Base-by-base conservation (phyloP, 2,329 filamentous ascomycete genomes). In the Nannizziopsis arthrosporioides region DNA sequence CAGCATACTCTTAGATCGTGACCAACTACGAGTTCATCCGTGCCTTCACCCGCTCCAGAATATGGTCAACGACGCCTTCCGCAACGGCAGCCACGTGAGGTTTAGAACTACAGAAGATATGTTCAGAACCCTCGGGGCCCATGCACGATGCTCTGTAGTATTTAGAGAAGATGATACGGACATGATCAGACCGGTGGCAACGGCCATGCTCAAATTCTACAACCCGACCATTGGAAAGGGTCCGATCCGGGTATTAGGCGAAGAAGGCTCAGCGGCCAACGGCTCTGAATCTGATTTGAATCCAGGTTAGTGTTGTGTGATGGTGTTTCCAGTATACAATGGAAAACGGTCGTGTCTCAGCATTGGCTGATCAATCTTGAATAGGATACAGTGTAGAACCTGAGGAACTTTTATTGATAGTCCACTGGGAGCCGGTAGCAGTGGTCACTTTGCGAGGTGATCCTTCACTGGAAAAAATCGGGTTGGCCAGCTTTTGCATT, bases 311-410 rank as follows among this genome's bases (percentile, higher is more conserved):
- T 47, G 5, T 41, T 41, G 2, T 11, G 6, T 9, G 8, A 4
- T 8, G 6, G 15, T 14, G 5, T 44, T 18, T 11, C n/a, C 32
- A 17, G 11, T 14, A 30, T 18, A 18, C 35, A 35, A 44, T 8
- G 5, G 11, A 14, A 32, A 17, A 37, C 9, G 9, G 12, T n/a
- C 7, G 22, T 27, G 22, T 27, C 22, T 27, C 19, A 27, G 15
- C 19, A 41, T 6, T 3, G 14, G 15, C 44, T 40, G 41, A 40
- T 35, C 2, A 11, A n/a, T 22, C 5, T 10, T 5, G 18, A 15
- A 19, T 39, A 51, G 50, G 50, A 6, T 53, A 53, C 39, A 42
- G 48, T 10, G 10, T 17, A 8, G 51, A 53, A 19, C 51, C 51
- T 9, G 41, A 31, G 10, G 35, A 50, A 12, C 15, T 53, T 7